These are phyloP conservation scores for Torulaspora microellipsoides DNA, from an alignment of 805 yeast species.

Conservation along the genomic window DNA sequence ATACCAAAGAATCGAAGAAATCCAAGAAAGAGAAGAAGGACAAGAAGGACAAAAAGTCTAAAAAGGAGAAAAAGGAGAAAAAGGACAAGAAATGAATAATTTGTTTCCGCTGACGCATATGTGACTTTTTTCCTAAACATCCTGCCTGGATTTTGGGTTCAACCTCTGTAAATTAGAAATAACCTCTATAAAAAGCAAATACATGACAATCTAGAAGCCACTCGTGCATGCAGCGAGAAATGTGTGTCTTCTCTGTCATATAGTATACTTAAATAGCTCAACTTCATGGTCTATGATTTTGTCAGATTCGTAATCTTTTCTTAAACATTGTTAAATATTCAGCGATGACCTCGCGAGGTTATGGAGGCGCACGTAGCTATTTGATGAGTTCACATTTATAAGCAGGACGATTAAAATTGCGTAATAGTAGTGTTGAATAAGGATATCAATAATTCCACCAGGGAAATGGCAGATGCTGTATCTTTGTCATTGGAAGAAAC, in stretches of 20 bases:
- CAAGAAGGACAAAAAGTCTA: slow-evolving; percentile 36
- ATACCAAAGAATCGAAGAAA: slow-evolving; percentile 36
- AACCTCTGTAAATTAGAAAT: slow-evolving; percentile 24
- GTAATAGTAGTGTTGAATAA: neutral
- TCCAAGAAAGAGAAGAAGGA: slow-evolving; percentile 34
- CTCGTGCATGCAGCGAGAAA: too few species aligned
- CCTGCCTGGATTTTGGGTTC: slow-evolving; percentile 1
- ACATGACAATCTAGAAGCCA: neutral
- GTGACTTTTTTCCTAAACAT: neutral
- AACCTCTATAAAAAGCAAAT: slow-evolving; percentile 5
- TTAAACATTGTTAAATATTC: too few species aligned
- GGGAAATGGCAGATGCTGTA: slow-evolving; percentile 19
- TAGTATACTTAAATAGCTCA: too few species aligned
- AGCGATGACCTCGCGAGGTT: too few species aligned
- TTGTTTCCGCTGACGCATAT: neutral
- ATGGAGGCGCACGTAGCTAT: too few species aligned
- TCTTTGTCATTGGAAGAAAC: slow-evolving; percentile 41
- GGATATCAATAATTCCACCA: neutral
- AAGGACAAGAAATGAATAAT: slow-evolving; percentile 5
- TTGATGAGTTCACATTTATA: too few species aligned
- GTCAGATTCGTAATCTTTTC: too few species aligned
- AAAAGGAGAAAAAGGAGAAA: slow-evolving; percentile 27
- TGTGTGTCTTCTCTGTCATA: too few species aligned
- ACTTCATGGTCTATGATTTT: too few species aligned
- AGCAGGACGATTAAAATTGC: neutral